Percentiles rank a stretch among this genome's conserved stretches.
Conservation (phyloP, 495 filamentous ascomycete genomes). For the Hypoxylon lenormandii region DNA sequence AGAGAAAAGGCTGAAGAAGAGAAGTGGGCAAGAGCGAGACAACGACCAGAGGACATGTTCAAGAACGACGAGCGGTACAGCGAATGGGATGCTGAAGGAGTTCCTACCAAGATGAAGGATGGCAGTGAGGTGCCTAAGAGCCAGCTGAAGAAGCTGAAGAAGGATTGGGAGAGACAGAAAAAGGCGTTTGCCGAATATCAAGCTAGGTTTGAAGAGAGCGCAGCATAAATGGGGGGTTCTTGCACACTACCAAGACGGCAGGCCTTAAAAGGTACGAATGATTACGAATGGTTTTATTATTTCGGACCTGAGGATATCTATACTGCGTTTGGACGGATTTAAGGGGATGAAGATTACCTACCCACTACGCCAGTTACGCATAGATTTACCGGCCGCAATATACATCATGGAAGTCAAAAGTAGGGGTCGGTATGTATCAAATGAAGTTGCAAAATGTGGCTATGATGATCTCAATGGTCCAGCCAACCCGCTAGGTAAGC, state of each 20-base stretch:
- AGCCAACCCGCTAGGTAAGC: too few species aligned
- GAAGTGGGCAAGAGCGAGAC: conserved; percentile 76
- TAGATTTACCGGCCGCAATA: not conserved
- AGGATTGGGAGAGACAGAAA: conserved; percentile 93
- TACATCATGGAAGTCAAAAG: not conserved
- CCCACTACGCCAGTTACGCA: not conserved
- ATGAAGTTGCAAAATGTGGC: not conserved
- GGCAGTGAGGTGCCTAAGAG: conserved; percentile 87
- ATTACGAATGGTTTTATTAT: conserved; percentile 21
- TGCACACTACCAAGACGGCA: conserved; percentile 6
- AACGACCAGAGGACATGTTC: conserved; percentile 77
- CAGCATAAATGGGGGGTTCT: conserved; percentile 11
- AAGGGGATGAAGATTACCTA: too few species aligned
- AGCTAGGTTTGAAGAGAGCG: conserved; percentile 61
- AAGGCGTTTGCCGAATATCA: conserved; percentile 77
- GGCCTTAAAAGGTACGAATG: conserved; percentile 24
- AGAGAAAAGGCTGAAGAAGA: conserved; percentile 64
- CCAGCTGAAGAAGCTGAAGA: conserved; percentile 82
- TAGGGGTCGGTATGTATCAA: not conserved
- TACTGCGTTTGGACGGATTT: too few species aligned
- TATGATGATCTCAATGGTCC: conserved; percentile 11
- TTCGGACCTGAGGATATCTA: not conserved
- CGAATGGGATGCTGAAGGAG: conserved; percentile 86
- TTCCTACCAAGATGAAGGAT: conserved; percentile 79
- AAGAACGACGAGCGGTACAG: conserved; percentile 75